A percentile compares a stretch with the other conserved stretches of the same genome.
phyloP scores from a whole-genome alignment of 495 filamentous ascomycete genomes.

The Astrocystis sublimbata region DNA sequence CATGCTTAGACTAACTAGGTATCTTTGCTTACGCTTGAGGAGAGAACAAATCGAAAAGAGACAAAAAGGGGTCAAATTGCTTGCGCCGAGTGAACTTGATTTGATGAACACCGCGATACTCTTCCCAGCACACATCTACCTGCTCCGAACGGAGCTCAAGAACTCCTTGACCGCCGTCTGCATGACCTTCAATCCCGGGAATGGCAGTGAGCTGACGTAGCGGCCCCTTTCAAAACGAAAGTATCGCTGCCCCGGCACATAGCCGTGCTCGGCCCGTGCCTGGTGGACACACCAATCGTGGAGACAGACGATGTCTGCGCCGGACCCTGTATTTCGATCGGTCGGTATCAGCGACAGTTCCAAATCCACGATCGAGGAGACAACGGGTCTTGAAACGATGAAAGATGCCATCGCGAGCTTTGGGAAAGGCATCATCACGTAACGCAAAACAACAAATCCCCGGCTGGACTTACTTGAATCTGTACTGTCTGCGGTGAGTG shows the following conservation, averaged over 20 bases:
- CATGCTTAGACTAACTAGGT: too few species aligned
- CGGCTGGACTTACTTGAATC: neutral
- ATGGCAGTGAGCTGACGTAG: constrained; percentile 7
- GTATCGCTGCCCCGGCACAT: constrained; percentile 2
- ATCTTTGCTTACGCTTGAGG: too few species aligned
- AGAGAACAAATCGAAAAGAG: too few species aligned
- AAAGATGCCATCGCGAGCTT: too few species aligned
- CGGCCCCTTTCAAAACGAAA: constrained; percentile 13
- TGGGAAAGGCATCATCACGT: neutral
- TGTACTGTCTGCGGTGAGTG: neutral
- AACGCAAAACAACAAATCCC: neutral
- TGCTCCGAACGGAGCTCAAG: neutral
- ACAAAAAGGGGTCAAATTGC: too few species aligned
- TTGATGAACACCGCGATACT: too few species aligned
- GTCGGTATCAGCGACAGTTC: neutral
- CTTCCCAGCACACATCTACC: too few species aligned
- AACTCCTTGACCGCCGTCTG: constrained; percentile 2
- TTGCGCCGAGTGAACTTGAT: too few species aligned
- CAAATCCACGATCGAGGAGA: neutral
- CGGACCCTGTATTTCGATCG: neutral
- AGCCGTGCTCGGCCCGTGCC: neutral
- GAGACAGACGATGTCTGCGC: constrained; percentile 5
- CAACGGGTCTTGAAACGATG: too few species aligned
- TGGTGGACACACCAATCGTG: constrained; percentile 15
- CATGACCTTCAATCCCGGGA: constrained; percentile 14